Conservation (phyloP, 306 rosid species). For the Ormosia semicastrata region DNA sequence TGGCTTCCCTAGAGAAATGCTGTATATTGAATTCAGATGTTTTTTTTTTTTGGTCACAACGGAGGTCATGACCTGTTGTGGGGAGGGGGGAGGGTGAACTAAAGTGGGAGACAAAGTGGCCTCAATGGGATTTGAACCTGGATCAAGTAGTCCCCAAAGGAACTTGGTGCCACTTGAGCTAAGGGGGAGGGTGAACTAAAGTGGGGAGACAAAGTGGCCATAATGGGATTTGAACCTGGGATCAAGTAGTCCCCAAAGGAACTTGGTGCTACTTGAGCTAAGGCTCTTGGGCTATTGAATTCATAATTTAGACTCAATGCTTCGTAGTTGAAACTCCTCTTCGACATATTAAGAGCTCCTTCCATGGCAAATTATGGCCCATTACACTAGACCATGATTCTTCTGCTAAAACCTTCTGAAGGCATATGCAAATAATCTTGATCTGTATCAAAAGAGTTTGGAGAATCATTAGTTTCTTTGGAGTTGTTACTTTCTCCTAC, state of each 20-base stretch:
- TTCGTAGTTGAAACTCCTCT: not conserved
- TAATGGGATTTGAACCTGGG: not conserved
- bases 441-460: not conserved
- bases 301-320: not conserved
- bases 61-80: not conserved
- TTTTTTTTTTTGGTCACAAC: not conserved
- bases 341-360: not conserved
- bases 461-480: not conserved
- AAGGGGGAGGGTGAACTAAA: not conserved
- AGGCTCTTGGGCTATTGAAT: not conserved
- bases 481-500: not conserved
- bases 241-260: not conserved
- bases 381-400: not conserved
- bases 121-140: not conserved
- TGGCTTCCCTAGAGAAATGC: not conserved
- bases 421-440: constrained; percentile 19
- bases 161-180: not conserved
- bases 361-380: constrained; percentile 1
- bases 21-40: not conserved
- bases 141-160: not conserved
- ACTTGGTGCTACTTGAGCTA: not conserved
- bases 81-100: not conserved
- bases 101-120: not conserved
- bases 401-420: constrained; percentile 8
- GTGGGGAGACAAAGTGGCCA: not conserved